Conservation (phyloP, 768 basidiomycete species). For the Trametes maxima region DNA sequence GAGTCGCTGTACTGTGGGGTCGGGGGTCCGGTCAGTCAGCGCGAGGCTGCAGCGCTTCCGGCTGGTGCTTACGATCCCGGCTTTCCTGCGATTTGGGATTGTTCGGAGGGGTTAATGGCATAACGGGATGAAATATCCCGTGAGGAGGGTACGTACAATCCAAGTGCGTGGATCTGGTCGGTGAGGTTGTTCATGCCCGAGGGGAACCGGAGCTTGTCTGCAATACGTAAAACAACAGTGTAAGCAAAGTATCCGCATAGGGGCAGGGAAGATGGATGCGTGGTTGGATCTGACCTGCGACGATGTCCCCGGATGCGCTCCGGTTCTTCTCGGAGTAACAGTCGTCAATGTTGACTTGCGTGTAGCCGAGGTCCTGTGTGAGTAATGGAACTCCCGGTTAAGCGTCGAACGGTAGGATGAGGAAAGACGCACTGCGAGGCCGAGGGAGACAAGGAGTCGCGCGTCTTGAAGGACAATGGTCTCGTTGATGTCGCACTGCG, state of each 20-base stretch:
- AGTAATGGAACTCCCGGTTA: not conserved
- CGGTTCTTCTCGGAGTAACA: slow-evolving; percentile 65
- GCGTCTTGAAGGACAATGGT: slow-evolving; percentile 52
- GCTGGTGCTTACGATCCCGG: slow-evolving; percentile 54
- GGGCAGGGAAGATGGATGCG: slow-evolving; percentile 16
- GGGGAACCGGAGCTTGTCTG: slow-evolving; percentile 55
- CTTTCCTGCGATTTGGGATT: slow-evolving; percentile 42
- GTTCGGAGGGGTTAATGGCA: not conserved
- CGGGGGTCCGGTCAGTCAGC: not conserved
- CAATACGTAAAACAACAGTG: not conserved
- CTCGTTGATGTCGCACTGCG: slow-evolving; percentile 64
- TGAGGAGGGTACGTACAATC: slow-evolving; percentile 47
- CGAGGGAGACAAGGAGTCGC: slow-evolving; percentile 50
- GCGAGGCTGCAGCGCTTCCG: not conserved
- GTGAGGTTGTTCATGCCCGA: slow-evolving; percentile 61
- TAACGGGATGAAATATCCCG: not conserved
- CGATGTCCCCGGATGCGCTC: slow-evolving; percentile 52
- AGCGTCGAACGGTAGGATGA: not conserved
- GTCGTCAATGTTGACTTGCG: slow-evolving; percentile 63
- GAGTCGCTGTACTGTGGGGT: slow-evolving; percentile 64
- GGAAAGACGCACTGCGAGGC: slow-evolving; percentile 40
- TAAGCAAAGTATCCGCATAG: not conserved
- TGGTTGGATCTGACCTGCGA: slow-evolving; percentile 43
- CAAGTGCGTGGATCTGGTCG: slow-evolving; percentile 54
- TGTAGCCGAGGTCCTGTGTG: slow-evolving; percentile 59